Evolutionary conservation across 2,329 filamentous ascomycete genomes (phyloP), one percentile per base, ranked within the genome.

Genomic region (Cytospora schulzeri): DNA sequence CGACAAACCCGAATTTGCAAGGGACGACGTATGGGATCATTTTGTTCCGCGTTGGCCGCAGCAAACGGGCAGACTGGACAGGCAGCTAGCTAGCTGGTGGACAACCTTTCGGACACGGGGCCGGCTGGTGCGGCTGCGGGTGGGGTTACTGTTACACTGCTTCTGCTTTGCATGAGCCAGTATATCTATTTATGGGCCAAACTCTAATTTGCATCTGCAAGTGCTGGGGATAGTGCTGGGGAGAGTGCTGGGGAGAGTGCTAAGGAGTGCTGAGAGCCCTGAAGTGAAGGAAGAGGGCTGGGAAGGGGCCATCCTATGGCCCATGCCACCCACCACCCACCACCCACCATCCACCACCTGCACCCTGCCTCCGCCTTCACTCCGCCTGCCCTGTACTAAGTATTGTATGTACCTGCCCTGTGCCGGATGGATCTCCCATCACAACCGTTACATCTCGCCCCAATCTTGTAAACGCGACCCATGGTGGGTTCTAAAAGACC

Each of bases 181-280:
- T 28, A 11, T 22, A 11, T 22, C 60, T 62, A 62, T 62, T 62
- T 62, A 56, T 62, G 60, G 60, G 60, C 31, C 53, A 56, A 35
- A 56, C 60, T 51, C 22, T 62, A 62, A 62, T 57, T 52, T 62
- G 50, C n/a, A 28, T 51, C 60, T 62, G 53, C 53, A 41, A 56
- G 60, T 33, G 53, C 52, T 55, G 15, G 60, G 38, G 11, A 17
- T 31, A n/a, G n/a, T n/a, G n/a, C n/a, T n/a, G n/a, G 29, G 29
- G 35, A 38, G 35, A 38, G 17, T 5, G 35, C 17, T 9, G 14
- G 35, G 2, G 3, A 17, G 12, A 4, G 35, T 5, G n/a, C n/a
- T n/a, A n/a, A n/a, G n/a, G n/a, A n/a, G n/a, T n/a, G n/a, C n/a
- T n/a, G n/a, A n/a, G n/a, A n/a, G n/a, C n/a, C n/a, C n/a, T n/a